Conservation (phyloP, 441 rosid genomes). For the Croton laevigatus region DNA sequence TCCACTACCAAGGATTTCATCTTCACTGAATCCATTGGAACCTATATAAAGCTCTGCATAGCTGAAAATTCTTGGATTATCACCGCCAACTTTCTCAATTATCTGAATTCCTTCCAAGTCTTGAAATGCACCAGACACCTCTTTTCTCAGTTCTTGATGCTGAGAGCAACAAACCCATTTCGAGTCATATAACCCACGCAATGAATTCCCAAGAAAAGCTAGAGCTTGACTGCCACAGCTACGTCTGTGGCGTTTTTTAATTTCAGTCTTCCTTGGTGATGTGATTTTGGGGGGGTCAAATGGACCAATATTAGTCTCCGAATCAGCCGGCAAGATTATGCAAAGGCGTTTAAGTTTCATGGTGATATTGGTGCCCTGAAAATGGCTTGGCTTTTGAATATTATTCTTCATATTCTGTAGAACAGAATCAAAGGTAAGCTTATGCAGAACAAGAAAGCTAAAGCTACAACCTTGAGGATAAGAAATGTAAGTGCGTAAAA, state of each 20-base stretch:
- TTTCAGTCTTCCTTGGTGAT: slow-evolving; percentile 16
- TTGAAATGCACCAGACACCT: slow-evolving; percentile 36
- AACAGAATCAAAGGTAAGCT: too few species aligned
- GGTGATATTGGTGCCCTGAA: slow-evolving; percentile 20
- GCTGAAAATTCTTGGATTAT: slow-evolving; percentile 82
- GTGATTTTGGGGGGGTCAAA: slow-evolving; percentile 19
- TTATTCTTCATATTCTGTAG: too few species aligned
- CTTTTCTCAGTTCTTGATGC: slow-evolving; percentile 15
- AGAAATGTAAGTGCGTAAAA: too few species aligned
- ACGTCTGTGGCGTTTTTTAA: slow-evolving; percentile 26
- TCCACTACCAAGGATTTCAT: slow-evolving; percentile 80
- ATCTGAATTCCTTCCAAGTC: slow-evolving; percentile 82
- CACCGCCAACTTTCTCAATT: slow-evolving; percentile 61
- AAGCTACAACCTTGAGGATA: too few species aligned
- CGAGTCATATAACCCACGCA: slow-evolving; percentile 40
- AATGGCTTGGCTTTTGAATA: neutral
- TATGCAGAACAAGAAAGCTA: too few species aligned
- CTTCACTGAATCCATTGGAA: slow-evolving; percentile 65
- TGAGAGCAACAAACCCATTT: slow-evolving; percentile 39
- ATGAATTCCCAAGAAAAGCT: slow-evolving; percentile 34
- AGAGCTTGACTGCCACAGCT: slow-evolving; percentile 48
- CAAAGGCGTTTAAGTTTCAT: slow-evolving; percentile 57
- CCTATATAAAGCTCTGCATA: slow-evolving; percentile 93
- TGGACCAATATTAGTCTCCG: slow-evolving; percentile 38
- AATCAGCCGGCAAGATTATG: slow-evolving; percentile 51